Percentiles rank a stretch among this genome's conserved stretches.
Evolutionary conservation across 23 red algal species (phyloP).

Genomic region (Gracilariopsis chorda): DNA sequence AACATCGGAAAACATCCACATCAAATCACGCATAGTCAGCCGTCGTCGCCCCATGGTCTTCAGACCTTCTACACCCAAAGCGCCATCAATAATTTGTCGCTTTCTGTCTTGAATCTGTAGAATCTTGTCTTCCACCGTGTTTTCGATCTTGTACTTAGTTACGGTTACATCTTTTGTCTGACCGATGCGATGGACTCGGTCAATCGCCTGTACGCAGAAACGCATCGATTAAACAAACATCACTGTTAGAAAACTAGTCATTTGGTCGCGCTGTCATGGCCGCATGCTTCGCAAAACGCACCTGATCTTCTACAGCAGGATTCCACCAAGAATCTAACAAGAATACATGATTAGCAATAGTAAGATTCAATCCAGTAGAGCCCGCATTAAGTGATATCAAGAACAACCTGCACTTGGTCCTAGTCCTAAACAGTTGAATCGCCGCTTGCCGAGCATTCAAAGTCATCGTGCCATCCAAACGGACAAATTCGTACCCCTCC

Average conservation of each 20-base stretch:
- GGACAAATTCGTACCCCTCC: slow-evolving; percentile 14
- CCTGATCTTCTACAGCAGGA: slow-evolving; percentile 81
- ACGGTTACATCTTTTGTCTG: slow-evolving; percentile 52
- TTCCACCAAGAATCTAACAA: slow-evolving; percentile 96
- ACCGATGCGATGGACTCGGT: slow-evolving; percentile 79
- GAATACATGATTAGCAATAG: slow-evolving; percentile 77
- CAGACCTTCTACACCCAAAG: slow-evolving; percentile 39
- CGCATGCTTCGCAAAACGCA: no score
- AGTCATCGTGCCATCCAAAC: slow-evolving; percentile 63
- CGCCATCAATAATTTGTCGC: slow-evolving; percentile 33
- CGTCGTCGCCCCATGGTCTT: slow-evolving; percentile 16
- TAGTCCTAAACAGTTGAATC: slow-evolving; percentile 13
- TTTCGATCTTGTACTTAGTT: slow-evolving; percentile 20
- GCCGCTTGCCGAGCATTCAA: slow-evolving; percentile 25
- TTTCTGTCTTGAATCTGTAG: slow-evolving; percentile 72
- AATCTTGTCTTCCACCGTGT: slow-evolving; percentile 65
- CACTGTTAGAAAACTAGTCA: neutral
- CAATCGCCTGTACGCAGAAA: slow-evolving; percentile 59
- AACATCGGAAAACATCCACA: slow-evolving; percentile 19
- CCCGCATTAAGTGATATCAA: slow-evolving; percentile 79
- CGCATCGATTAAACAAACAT: neutral
- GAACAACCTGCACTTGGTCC: slow-evolving; percentile 49
- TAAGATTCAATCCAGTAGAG: slow-evolving; percentile 83
- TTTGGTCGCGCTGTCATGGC: no score
- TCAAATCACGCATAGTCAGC: neutral